Evolutionary conservation across 176 grass and related monocot species (phyloP).

Genomic region (Bromus sterilis): DNA sequence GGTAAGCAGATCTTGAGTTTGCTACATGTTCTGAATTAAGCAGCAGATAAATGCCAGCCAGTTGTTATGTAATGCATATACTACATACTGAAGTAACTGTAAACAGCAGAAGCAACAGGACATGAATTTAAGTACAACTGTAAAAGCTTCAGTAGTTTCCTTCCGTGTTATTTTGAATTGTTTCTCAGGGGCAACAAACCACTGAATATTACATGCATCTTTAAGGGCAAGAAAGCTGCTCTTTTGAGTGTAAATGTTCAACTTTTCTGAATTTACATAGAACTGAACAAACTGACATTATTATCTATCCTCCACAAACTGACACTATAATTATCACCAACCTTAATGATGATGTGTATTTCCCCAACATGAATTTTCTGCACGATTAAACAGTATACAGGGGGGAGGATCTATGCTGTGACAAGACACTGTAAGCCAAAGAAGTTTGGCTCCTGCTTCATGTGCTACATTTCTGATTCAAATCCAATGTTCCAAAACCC

Average conservation of each 20-base stretch:
- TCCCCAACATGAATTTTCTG: neutral
- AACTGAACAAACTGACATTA: neutral
- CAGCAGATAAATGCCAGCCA: neutral
- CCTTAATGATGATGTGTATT: neutral
- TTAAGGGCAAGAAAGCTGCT: neutral
- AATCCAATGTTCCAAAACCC: constrained; percentile 98
- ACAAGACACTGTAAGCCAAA: constrained; percentile 1
- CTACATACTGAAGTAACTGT: neutral
- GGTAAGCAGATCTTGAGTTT: neutral
- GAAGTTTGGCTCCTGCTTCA: constrained; percentile 10
- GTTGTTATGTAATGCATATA: neutral
- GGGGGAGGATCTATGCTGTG: neutral
- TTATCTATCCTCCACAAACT: constrained; percentile 12
- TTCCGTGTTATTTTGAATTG: neutral
- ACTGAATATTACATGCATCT: neutral
- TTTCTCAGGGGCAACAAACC: neutral
- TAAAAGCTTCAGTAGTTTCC: neutral
- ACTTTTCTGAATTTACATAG: neutral
- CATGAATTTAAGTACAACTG: neutral
- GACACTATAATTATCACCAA: constrained; percentile 5
- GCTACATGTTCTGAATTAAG: neutral
- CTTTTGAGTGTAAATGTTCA: neutral
- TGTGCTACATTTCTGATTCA: constrained; percentile 78
- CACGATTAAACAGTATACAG: neutral
- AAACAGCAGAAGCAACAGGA: neutral